phyloP scores from a whole-genome alignment of 495 filamentous ascomycete species.

The Cercophora sp. region DNA sequence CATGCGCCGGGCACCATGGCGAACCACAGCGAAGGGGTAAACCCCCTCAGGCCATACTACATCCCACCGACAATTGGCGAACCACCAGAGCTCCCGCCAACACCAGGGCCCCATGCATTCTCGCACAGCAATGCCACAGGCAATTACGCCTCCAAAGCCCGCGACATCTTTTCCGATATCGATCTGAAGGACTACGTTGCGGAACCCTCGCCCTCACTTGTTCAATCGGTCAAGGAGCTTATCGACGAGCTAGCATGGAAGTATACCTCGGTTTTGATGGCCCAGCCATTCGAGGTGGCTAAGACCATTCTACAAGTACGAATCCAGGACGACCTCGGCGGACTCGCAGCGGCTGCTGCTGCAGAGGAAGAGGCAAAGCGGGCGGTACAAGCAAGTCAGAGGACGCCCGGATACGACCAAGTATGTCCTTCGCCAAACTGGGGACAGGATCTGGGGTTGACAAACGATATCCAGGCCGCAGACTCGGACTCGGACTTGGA shows the following conservation, averaged over 20 bases:
- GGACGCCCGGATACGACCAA: slow-evolving; percentile 44
- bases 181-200: slow-evolving; percentile 85
- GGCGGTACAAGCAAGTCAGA: slow-evolving; percentile 34
- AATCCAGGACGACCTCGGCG: slow-evolving; percentile 45
- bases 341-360: slow-evolving; percentile 26
- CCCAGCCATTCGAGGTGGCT: slow-evolving; percentile 96
- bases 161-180: slow-evolving; percentile 78
- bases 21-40: slow-evolving; percentile 56
- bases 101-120: slow-evolving; percentile 44
- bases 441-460: neutral
- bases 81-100: slow-evolving; percentile 31
- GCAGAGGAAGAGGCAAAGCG: slow-evolving; percentile 22
- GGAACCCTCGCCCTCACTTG: slow-evolving; percentile 68
- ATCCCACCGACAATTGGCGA: slow-evolving; percentile 75
- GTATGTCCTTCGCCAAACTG: slow-evolving; percentile 33
- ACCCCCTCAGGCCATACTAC: slow-evolving; percentile 94
- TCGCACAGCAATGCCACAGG: slow-evolving; percentile 45
- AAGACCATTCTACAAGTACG: slow-evolving; percentile 88
- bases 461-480: slow-evolving; percentile 21
- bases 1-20: slow-evolving; percentile 34
- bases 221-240: slow-evolving; percentile 65
- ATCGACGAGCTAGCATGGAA: slow-evolving; percentile 80
- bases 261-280: slow-evolving; percentile 75
- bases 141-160: slow-evolving; percentile 67
- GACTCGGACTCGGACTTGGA: slow-evolving; percentile 69